A percentile compares a stretch with the other conserved stretches of the same genome.
phyloP scores from a whole-genome alignment of 306 rosid species.

The Citrullus colocynthis region DNA sequence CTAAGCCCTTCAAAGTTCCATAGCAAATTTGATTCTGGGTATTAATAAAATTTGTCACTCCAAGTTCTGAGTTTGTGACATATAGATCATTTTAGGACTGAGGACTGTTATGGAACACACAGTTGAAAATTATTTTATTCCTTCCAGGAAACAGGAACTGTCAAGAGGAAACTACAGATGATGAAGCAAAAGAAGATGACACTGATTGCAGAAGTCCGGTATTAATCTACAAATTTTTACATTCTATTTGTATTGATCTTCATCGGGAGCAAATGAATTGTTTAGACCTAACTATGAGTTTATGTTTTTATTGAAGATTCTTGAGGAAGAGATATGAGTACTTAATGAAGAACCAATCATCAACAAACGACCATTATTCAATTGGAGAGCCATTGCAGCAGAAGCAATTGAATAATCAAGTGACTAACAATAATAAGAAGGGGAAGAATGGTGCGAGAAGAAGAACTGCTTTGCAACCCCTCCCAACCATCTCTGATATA shows the following conservation, averaged over 20 bases:
- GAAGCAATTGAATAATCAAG: constrained; percentile 29
- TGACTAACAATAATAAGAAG: constrained; percentile 19
- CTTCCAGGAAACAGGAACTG: constrained; percentile 57
- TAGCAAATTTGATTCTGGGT: neutral
- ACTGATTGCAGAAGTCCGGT: constrained; percentile 77
- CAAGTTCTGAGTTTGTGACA: neutral
- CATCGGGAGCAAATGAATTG: neutral
- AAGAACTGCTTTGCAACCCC: constrained; percentile 24
- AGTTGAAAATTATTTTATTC: neutral
- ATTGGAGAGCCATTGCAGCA: constrained; percentile 23
- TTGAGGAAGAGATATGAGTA: constrained; percentile 50
- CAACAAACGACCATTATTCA: constrained; percentile 22
- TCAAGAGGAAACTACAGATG: constrained; percentile 45
- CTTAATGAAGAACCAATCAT: constrained; percentile 32
- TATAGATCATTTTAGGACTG: neutral
- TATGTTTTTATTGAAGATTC: constrained; percentile 40
- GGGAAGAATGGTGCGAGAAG: constrained; percentile 37
- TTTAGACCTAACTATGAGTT: neutral
- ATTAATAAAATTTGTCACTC: neutral
- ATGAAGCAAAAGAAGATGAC: constrained; percentile 46
- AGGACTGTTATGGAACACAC: neutral
- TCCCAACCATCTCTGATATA: constrained; percentile 6
- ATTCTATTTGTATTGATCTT: neutral
- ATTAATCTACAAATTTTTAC: neutral
- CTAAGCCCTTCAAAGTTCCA: neutral